Base-by-base conservation (phyloP, 257 asterid species). In the Osmanthus fragrans region DNA sequence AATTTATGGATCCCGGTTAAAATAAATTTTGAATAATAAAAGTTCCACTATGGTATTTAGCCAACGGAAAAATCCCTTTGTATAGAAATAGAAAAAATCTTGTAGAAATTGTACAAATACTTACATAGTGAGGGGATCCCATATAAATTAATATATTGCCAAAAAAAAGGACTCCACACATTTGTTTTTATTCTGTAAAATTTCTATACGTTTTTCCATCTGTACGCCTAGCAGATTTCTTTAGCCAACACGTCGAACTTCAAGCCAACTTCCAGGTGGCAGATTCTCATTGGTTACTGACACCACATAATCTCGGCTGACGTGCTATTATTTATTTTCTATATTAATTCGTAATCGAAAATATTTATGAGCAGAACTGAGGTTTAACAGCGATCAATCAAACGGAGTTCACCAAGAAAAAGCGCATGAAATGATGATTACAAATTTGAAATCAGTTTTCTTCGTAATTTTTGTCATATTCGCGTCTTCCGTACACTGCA, bases 401-500 rank as follows among this genome's bases (percentile, higher is more conserved):
- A 76, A 69, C 67, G 73, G 42, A 65, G 51, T 12, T n/a, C 65
- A 36, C n/a, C 23, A 36, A 73, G 77, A 65, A 51, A 34, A 10
- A 37, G 76, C 71, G 47, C 3, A 45, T 25, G 58, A 25, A 71
- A 85, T 84, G 89, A 85, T 83, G 83, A 75, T 58, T 65, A 37
- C 64, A 5, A 72, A 73, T 12, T 68, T 74, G 23, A 51, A 49
- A 70, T 34, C 69, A 7, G 16, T 81, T 70, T 27, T 85, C 4
- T 27, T 78, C 0, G 16, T 84, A 10, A 18, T 65, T 65, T 4
- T 87, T 12, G 76, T 78, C 49, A 19, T 82, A 18, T 66, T 89
- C 64, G 40, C 82, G 8, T 87, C 65, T 68, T 73, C 85, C n/a
- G 85, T 77, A 0, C 68, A 81, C 23, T 89, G 88, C 60, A 84